Evolutionary conservation across 805 yeast species (phyloP), one percentile per base, ranked within the genome.

Genomic region (Candida xyloterini): DNA sequence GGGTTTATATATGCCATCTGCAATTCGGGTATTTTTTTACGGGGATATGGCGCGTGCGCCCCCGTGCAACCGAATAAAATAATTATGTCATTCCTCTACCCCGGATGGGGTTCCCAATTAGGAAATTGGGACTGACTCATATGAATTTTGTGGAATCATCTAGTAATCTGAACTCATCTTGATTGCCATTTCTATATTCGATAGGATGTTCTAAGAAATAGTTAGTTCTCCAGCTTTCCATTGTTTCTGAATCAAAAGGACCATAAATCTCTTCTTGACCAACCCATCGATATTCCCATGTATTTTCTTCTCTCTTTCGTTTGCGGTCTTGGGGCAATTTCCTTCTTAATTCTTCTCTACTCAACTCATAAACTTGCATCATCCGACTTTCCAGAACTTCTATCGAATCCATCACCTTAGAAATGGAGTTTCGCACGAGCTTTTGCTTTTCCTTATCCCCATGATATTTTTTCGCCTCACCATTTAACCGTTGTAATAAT

Each of bases 271-370:
- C 68, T 2, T 60, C 64, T 16, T 39, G 47, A 11, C 43, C 44
- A 7, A 13, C 15, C 51, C 51, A 44, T 23, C 48, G 38, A 27
- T 44, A 45, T 30, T 49, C 46, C 50, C 50, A 43, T 29, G 1
- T 35, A 39, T 34, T 25, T 63, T 47, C 50, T 47, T 27, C 48
- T 44, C 48, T 49, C 11, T 39, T 30, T 4, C 47, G 40, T 18
- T 43, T 33, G 33, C 41, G 44, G 13, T 24, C 33, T 68, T 16
- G 58, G 55, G 31, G 60, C 58, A 66, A 75, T 30, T 55, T 55
- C 37, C 82, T 50, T 56, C 68, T 65, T 27, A 82, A 56, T 53
- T 78, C 78, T 49, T 83, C 90, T 43, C 75, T 61, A 6, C 71
- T 69, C 54, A 68, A 30, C 5, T 80, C 83, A 53, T 81, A 81